Evolutionary conservation across 2,329 filamentous ascomycete species (phyloP).

Genomic region (Botryotinia globosa): DNA sequence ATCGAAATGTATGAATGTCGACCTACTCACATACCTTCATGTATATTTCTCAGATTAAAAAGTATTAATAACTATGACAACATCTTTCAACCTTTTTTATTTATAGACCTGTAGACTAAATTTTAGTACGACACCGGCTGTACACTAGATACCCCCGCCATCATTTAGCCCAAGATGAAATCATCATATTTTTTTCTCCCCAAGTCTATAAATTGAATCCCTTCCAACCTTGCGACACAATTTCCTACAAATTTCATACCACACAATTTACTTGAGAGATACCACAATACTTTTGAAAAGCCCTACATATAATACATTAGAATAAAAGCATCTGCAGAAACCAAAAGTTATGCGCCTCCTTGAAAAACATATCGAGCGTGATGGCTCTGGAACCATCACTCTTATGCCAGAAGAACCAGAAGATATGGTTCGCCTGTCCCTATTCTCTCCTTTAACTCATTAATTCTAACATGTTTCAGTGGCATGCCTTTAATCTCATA

Average conservation of each 20-base stretch:
- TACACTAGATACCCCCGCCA: neutral
- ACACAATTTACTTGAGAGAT: neutral
- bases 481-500: conserved; percentile 74
- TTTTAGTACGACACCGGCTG: neutral
- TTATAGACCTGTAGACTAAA: neutral
- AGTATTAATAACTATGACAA: neutral
- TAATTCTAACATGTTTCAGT: conserved; percentile 44
- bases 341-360: conserved; percentile 59
- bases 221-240: neutral
- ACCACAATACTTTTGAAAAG: neutral
- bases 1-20: neutral
- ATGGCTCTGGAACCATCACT: conserved; percentile 63
- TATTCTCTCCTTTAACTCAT: neutral
- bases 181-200: neutral
- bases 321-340: neutral
- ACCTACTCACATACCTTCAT: neutral
- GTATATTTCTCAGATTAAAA: neutral
- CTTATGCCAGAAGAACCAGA: conserved; percentile 70
- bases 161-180: neutral
- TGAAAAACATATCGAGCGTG: conserved; percentile 63
- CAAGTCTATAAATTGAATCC: neutral
- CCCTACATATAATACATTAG: neutral
- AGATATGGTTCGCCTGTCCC: conserved; percentile 58
- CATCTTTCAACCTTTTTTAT: neutral
- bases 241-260: neutral